A percentile compares a stretch with the other conserved stretches of the same genome.
These are phyloP conservation scores for Posidonia australis DNA, from an alignment of 106 monocot genomes.

Conservation along the genomic window DNA sequence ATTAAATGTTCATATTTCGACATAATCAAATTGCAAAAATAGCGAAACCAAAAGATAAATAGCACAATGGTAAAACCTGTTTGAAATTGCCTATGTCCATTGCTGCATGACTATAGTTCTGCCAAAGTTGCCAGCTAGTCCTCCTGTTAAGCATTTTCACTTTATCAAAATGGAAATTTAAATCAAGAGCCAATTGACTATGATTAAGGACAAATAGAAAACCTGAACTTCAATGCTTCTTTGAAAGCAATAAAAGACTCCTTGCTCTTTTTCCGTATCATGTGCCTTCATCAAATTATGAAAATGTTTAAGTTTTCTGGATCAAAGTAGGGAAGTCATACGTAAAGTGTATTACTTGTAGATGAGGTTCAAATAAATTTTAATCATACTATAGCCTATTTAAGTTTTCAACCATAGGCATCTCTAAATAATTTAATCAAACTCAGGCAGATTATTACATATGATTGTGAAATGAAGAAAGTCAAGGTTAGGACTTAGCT, in stretches of 20 bases:
- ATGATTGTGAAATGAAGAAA: too few species aligned
- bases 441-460: too few species aligned
- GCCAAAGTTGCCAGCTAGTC: conserved; percentile 95
- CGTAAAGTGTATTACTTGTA: neutral
- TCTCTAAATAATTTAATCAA: too few species aligned
- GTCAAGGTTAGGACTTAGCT: too few species aligned
- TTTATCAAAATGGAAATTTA: neutral
- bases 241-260: conserved; percentile 73
- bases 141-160: conserved; percentile 37
- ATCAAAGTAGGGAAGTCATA: neutral
- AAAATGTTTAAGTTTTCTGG: neutral
- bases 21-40: too few species aligned
- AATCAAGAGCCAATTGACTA: too few species aligned
- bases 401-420: too few species aligned
- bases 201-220: neutral
- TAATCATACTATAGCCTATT: neutral
- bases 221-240: conserved; percentile 94
- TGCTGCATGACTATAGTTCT: conserved; percentile 83
- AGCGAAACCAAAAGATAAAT: neutral
- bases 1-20: too few species aligned
- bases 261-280: conserved; percentile 60
- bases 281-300: conserved; percentile 38
- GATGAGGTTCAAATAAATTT: neutral
- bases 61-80: conserved; percentile 32
- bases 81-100: conserved; percentile 55